A percentile compares a stretch with the other conserved stretches of the same genome.
Evolutionary conservation across 257 asterid species (phyloP).

Genomic region (Solanum paucissectum): DNA sequence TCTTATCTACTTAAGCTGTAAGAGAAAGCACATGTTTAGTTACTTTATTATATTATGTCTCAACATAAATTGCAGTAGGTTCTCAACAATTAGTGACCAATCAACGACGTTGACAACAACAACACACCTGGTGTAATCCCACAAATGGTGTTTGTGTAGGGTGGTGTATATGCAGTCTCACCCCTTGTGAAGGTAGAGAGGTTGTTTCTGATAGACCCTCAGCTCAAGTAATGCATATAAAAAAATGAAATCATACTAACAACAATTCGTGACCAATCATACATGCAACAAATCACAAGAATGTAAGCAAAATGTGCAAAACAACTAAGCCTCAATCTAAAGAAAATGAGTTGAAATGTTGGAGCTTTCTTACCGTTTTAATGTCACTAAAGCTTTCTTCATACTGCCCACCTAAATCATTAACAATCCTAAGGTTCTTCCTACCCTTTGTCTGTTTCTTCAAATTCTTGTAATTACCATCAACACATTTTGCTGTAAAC

Average conservation of each 20-base stretch:
- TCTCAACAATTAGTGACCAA: background rate
- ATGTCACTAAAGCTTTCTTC: constrained; percentile 63
- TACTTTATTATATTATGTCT: background rate
- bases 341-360: background rate
- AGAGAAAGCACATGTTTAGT: background rate
- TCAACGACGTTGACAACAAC: background rate
- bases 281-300: background rate
- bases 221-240: background rate
- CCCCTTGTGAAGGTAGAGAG: background rate
- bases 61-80: background rate
- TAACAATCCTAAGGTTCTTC: constrained; percentile 27
- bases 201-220: background rate
- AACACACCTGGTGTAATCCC: background rate
- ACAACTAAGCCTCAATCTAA: background rate
- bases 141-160: background rate
- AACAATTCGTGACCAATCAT: background rate
- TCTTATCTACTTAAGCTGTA: background rate
- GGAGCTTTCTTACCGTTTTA: constrained; percentile 27
- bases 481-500: constrained; percentile 25
- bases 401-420: constrained; percentile 48
- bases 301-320: background rate
- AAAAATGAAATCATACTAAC: background rate
- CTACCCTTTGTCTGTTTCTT: constrained; percentile 32
- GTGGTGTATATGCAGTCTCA: background rate
- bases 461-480: constrained; percentile 7